Conservation (phyloP, 495 filamentous ascomycete genomes). For the Tuber umbilicatum region DNA sequence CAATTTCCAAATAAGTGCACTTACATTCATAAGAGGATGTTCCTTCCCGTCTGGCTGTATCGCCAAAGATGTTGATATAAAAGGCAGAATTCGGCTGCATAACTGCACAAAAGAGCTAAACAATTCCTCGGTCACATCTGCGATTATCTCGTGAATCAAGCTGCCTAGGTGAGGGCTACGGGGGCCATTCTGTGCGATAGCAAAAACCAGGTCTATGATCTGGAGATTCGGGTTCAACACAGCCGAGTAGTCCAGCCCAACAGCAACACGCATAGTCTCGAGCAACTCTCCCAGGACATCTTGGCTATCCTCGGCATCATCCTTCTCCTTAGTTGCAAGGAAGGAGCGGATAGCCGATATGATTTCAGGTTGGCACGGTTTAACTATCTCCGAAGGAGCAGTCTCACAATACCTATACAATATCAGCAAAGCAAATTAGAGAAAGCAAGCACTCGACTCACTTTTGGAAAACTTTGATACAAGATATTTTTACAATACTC, state of each 20-base stretch:
- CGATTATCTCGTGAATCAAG: constrained; percentile 81
- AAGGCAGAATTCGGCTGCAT: constrained; percentile 79
- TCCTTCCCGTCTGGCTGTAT: constrained; percentile 77
- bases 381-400: constrained; percentile 46
- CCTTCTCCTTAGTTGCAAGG: constrained; percentile 67
- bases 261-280: constrained; percentile 77
- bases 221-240: constrained; percentile 59
- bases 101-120: constrained; percentile 68
- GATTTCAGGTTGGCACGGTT: constrained; percentile 63
- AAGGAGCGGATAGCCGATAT: constrained; percentile 71
- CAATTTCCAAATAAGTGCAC: constrained; percentile 21
- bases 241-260: constrained; percentile 65
- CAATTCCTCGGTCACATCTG: constrained; percentile 69
- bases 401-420: constrained; percentile 39
- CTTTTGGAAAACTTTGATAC: constrained; percentile 80
- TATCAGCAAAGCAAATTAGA: constrained; percentile 43
- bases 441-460: constrained; percentile 50
- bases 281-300: constrained; percentile 85
- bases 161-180: constrained; percentile 73
- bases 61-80: constrained; percentile 80
- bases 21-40: constrained; percentile 65
- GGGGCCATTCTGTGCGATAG: constrained; percentile 77
- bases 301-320: constrained; percentile 74
- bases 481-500: constrained; percentile 84
- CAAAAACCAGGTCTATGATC: constrained; percentile 79